Evolutionary conservation across 208 protist species (phyloP).

Genomic region (Hexamita inflata): DNA sequence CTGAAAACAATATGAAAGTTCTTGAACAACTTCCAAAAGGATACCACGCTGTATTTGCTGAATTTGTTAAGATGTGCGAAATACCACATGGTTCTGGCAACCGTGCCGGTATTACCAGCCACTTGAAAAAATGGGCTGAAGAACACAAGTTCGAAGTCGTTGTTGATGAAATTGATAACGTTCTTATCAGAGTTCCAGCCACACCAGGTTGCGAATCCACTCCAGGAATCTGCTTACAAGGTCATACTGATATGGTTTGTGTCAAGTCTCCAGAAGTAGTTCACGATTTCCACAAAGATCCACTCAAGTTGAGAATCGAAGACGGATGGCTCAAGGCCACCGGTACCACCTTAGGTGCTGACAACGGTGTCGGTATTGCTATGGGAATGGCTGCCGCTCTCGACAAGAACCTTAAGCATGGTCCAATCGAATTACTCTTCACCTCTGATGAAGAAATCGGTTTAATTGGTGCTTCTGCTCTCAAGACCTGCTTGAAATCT

Average conservation of each 20-base stretch:
- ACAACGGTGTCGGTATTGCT: slow-evolving; percentile 32
- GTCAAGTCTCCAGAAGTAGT: not conserved
- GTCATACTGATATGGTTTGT: slow-evolving; percentile 38
- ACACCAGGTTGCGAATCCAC: slow-evolving; percentile 21
- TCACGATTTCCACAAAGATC: slow-evolving; percentile 30
- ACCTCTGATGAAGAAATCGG: slow-evolving; percentile 40
- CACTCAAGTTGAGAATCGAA: slow-evolving; percentile 6
- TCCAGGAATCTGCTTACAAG: slow-evolving; percentile 32
- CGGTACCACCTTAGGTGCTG: slow-evolving; percentile 27
- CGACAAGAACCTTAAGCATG: not conserved
- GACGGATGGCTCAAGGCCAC: slow-evolving; percentile 29
- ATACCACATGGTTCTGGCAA: slow-evolving; percentile 27
- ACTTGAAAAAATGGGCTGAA: not conserved
- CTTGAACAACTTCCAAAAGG: no score
- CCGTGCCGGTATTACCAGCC: not conserved
- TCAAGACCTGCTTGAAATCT: slow-evolving; percentile 24
- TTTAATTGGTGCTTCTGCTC: slow-evolving; percentile 28
- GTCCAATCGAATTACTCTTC: slow-evolving; percentile 21
- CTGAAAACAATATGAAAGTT: no score
- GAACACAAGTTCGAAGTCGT: not conserved
- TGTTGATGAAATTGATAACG: slow-evolving; percentile 26
- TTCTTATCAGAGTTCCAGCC: slow-evolving; percentile 25
- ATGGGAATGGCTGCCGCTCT: slow-evolving; percentile 26
- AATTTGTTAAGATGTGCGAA: no score
- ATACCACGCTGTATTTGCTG: no score